These are phyloP conservation scores for Penicillium cinerascens DNA, from an alignment of 495 filamentous ascomycete species.

Conservation along the genomic window DNA sequence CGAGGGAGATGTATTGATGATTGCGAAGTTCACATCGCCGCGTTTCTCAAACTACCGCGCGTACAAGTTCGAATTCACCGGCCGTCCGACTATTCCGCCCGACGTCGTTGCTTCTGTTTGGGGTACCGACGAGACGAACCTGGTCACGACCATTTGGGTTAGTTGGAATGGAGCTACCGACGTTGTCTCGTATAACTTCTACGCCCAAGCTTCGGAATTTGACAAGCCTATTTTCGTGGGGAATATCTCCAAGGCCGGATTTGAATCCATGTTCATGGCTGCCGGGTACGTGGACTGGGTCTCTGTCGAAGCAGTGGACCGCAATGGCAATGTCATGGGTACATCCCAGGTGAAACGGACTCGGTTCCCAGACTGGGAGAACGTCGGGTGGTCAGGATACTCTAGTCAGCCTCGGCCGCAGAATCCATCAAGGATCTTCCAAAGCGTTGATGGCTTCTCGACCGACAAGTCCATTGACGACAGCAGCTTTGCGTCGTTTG, in stretches of 20 bases:
- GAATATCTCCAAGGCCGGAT: conserved; percentile 21
- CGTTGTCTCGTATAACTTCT: conserved; percentile 35
- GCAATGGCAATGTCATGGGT: conserved; percentile 16
- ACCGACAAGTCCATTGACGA: neutral
- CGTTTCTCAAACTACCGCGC: conserved; percentile 32
- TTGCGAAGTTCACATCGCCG: conserved; percentile 21
- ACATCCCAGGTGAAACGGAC: conserved; percentile 21
- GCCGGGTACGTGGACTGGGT: conserved; percentile 35
- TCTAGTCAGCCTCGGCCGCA: conserved; percentile 12
- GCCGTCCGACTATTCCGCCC: conserved; percentile 25
- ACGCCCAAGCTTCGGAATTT: conserved; percentile 28
- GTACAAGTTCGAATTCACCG: conserved; percentile 34
- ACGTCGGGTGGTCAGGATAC: conserved; percentile 14
- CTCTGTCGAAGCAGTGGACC: conserved; percentile 47
- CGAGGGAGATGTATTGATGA: conserved; percentile 47
- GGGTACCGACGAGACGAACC: conserved; percentile 26
- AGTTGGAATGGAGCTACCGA: conserved; percentile 49
- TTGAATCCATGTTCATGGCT: conserved; percentile 33
- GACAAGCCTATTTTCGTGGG: conserved; percentile 22
- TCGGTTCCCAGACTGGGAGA: conserved; percentile 17
- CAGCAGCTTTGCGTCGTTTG: neutral
- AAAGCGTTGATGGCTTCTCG: neutral
- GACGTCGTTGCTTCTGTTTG: conserved; percentile 27
- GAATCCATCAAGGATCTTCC: conserved; percentile 13
- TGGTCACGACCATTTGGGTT: conserved; percentile 35